Evolutionary conservation across 768 basidiomycete species (phyloP), one percentile per base, ranked within the genome.

Genomic region (Agaricus subrufescens): DNA sequence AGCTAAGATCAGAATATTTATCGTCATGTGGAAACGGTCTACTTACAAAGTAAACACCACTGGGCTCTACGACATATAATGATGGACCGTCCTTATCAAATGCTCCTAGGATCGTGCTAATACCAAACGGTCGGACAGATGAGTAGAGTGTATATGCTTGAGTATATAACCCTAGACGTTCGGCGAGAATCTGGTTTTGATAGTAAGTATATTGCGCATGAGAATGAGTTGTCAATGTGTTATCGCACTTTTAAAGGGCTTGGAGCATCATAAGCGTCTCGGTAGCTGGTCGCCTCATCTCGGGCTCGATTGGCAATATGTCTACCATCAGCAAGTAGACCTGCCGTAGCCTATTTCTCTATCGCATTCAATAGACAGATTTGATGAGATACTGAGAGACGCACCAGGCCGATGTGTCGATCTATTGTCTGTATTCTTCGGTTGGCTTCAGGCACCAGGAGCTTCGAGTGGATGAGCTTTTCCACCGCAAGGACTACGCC

Each of bases 121-220:
- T 87, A 19, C 96, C 97, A 65, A 98, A 98, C 0, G 97, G 97
- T 40, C 97, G 86, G 38, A 98, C 96, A 25, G 95, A 98, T 1
- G 95, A 98, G 74, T 98, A 98, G 40, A 98, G 84, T 5, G 97
- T 99, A 74, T 98, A 98, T 44, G 87, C 85, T 74, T 99, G 97
- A 8, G 92, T 87, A 69, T 92, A 96, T n/a, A 84, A 79, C 1
- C 90, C 87, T 45, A 99, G 65, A 57, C 95, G 89, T 66, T 92
- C 89, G 52, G 89, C 72, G 23, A 76, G 61, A 46, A 64, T 63
- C 76, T 78, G 54, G 26, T 30, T 27, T 8, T 39, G 29, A 51
- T 30, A 25, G 49, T 50, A 19, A 54, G 50, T 14, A 19, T 25
- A 14, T 56, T 19, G 50, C 14, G 27, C 44, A 29, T 4, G 8